Percentiles rank a stretch among this genome's conserved stretches.
These are phyloP conservation scores for Suhomyces kunorum DNA, from an alignment of 1,139 yeast genomes.

Conservation along the genomic window DNA sequence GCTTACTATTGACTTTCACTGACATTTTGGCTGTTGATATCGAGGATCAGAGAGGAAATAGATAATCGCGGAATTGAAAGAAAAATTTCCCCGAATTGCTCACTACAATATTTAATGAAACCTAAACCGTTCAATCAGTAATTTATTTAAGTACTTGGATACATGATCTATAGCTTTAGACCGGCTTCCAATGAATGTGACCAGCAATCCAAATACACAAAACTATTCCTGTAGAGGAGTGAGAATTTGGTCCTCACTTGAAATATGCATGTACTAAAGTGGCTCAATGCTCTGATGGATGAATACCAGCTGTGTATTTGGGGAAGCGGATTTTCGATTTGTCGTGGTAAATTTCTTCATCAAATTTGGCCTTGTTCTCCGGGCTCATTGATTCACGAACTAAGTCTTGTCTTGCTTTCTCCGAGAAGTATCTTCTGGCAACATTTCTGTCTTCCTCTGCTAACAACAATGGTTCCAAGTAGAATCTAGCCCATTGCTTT, in stretches of 20 bases:
- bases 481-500: conserved; percentile 73
- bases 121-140: not conserved
- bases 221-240: too few relatives aligned
- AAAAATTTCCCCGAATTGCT: too few relatives aligned
- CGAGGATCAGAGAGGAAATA: not conserved
- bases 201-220: not conserved
- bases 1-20: conserved; percentile 23
- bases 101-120: too few relatives aligned
- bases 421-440: conserved; percentile 71
- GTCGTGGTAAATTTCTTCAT: conserved; percentile 47
- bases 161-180: not conserved
- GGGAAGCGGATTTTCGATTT: conserved; percentile 50
- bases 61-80: too few relatives aligned
- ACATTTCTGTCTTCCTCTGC: conserved; percentile 83
- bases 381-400: conserved; percentile 47
- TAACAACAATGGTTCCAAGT: conserved; percentile 70
- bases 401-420: conserved; percentile 65
- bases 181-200: not conserved
- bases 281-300: conserved; percentile 39
- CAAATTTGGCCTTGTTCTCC: conserved; percentile 43
- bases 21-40: conserved; percentile 19
- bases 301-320: conserved; percentile 44
- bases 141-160: not conserved
- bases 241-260: not conserved
- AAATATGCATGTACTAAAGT: too few relatives aligned